Evolutionary conservation across 331 rosid species (phyloP), one percentile per base, ranked within the genome.

Genomic region (Cydonia oblonga): DNA sequence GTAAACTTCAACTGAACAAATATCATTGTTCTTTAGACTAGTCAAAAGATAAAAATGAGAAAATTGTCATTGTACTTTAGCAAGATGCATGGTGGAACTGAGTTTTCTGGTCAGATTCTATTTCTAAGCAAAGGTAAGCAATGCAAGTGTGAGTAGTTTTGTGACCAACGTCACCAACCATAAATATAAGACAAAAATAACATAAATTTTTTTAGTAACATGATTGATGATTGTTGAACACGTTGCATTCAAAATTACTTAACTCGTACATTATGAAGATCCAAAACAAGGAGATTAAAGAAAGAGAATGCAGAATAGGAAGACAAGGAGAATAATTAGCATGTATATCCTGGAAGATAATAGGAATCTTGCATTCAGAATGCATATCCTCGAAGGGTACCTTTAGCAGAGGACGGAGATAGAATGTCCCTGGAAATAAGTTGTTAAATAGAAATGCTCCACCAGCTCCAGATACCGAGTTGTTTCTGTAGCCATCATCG

Each of bases 331-430:
- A 23, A 33, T 25, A 4, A 71, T 72, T 56, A 75, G 75, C 76
- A 67, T 53, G 64, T 6, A 49, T 16, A 49, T 49, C 54, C 54
- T 2, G 0, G 20, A 49, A 38, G 44, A 38, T 38, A 38, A 38
- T 38, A 38, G 44, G 44, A 38, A 70, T 79, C 68, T 44, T 73
- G 69, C 20, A 23, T 51, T 52, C 30, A 33, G 63, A 61, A 61
- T 38, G 26, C 24, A 58, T 52, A 64, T 64, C 64, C 76, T 68
- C 49, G 77, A 40, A 56, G 68, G 49, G 54, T 86, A 95, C 99
- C 99, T 95, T 95, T 30, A 95, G 88, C 81, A 95, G 87, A 74
- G 99, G 96, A 74, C 99, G 97, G 81, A 95, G 75, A 80, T 95
- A 95, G 87, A 91, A 95, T 78, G 85, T 91, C 76, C 99, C 99